Conservation (phyloP, 352 stramenopile genomes). For the Sclerospora graminicola region DNA sequence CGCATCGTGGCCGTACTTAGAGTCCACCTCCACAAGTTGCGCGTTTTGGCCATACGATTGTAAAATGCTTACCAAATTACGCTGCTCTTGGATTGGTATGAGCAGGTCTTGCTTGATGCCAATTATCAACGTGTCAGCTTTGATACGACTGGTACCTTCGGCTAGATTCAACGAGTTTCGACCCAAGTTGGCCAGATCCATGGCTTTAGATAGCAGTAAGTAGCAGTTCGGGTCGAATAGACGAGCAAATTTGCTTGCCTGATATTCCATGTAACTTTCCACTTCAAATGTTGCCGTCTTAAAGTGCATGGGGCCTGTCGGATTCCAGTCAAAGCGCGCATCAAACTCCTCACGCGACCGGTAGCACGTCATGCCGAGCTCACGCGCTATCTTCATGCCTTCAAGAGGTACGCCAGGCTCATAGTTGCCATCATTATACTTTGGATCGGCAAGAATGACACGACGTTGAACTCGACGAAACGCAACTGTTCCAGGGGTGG, state of each 20-base stretch:
- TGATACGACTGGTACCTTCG: conserved; percentile 64
- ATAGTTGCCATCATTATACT: conserved; percentile 79
- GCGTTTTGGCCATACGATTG: conserved; percentile 63
- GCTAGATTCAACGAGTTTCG: conserved; percentile 58
- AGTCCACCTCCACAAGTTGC: conserved; percentile 66
- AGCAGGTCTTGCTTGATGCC: conserved; percentile 80
- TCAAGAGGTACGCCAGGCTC: conserved; percentile 34
- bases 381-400: conserved; percentile 79
- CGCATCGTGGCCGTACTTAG: conserved; percentile 80
- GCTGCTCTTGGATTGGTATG: conserved; percentile 77
- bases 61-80: conserved; percentile 68
- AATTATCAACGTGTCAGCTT: conserved; percentile 52
- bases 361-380: conserved; percentile 85
- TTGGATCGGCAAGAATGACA: conserved; percentile 67
- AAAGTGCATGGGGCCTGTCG: conserved; percentile 55
- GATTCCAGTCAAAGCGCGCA: conserved; percentile 79
- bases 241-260: conserved; percentile 78
- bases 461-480: conserved; percentile 77
- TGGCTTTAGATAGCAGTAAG: conserved; percentile 78
- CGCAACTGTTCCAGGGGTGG: conserved; percentile 76
- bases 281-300: conserved; percentile 80
- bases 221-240: conserved; percentile 86
- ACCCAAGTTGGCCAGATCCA: conserved; percentile 79
- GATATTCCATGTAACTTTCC: conserved; percentile 87
- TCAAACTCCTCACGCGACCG: conserved; percentile 85